A percentile compares a stretch with the other conserved stretches of the same genome.
Evolutionary conservation across 108 stramenopile genomes (phyloP).

Genomic region (Pinguiococcus pyrenoidosus): DNA sequence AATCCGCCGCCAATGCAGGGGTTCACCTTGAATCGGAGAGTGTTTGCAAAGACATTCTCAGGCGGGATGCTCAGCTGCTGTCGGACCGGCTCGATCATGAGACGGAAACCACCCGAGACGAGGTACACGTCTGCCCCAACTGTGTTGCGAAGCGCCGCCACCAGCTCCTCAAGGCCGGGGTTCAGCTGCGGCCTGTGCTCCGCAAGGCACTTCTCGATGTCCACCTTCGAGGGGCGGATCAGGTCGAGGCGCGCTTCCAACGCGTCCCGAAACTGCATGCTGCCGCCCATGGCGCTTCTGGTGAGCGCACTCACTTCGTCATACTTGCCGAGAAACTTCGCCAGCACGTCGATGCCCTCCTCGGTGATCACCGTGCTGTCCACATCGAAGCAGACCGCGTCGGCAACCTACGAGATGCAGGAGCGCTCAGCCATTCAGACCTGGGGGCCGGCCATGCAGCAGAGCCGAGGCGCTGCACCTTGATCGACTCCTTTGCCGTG

Average conservation of each 20-base stretch:
- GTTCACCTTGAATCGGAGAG: conserved; percentile 46
- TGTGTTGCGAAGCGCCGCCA: no score
- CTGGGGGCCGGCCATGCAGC: no score
- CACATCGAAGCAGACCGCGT: conserved; percentile 94
- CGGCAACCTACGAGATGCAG: conserved; percentile 45
- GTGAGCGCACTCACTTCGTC: conserved; percentile 77
- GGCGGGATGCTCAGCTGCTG: conserved; percentile 45
- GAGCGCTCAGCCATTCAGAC: no score
- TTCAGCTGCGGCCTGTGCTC: conserved; percentile 61
- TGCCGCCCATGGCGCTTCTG: conserved; percentile 83
- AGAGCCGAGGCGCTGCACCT: no score
- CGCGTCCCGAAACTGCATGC: conserved; percentile 88
- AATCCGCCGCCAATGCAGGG: conserved; percentile 14
- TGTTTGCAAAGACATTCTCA: conserved; percentile 79
- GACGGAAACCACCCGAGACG: conserved; percentile 86
- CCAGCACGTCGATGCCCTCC: conserved; percentile 97
- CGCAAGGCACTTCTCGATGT: conserved; percentile 51
- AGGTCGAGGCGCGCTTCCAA: conserved; percentile 68
- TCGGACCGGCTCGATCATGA: conserved; percentile 94
- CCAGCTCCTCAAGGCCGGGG: no score
- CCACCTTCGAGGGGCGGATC: conserved; percentile 53
- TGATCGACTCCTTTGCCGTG: no score
- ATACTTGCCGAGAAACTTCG: conserved; percentile 76
- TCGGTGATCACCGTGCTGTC: conserved; percentile 89
- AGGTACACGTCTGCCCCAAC: conserved; percentile 72